Evolutionary conservation across 768 basidiomycete species (phyloP), one percentile per base, ranked within the genome.

Genomic region (Suillus brevipes): DNA sequence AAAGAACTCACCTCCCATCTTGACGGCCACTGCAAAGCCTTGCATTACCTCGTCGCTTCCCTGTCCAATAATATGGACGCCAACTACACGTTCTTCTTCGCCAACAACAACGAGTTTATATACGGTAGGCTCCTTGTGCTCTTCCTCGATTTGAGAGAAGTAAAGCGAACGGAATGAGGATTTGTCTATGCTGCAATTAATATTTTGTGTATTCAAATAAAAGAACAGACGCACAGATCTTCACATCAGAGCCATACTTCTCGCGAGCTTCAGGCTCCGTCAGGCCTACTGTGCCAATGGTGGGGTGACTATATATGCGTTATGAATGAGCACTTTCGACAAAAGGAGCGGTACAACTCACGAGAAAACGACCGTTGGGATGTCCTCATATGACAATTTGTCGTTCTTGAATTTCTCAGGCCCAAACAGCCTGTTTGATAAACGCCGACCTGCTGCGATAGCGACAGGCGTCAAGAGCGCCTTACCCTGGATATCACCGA

Each of bases 301-400:
- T 88, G 0, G 97, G 97, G 77, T 99, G 97, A 9, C 94, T 97
- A 67, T 37, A 67, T 37, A 14, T 56, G 8, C 60, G 36, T 20
- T 68, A 61, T 65, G 38, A 64, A 64, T 42, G 57, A 50, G 20
- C 6, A 50, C 36, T 42, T 49, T 58, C 49, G 55, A 65, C 10
- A n/a, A 53, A 60, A 31, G 67, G 45, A 58, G 18, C 36, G 50
- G 61, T 60, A 55, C 3, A 85, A 31, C 94, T 73, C 68, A 96
- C 94, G 97, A 94, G 81, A 99, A 99, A 63, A 99, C 95, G 66
- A 99, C 97, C 56, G 90, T 93, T 4, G 97, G 90, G 65, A 99
- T 95, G 74, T 98, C 87, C 40, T 89, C 84, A 75, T 99, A 99
- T 70, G 82, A 83, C 64, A 98, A 83, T 77, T 97, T 95, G 71